Base-by-base conservation (phyloP, 2,329 filamentous ascomycete genomes). In the Pseudopithomyces maydicus region DNA sequence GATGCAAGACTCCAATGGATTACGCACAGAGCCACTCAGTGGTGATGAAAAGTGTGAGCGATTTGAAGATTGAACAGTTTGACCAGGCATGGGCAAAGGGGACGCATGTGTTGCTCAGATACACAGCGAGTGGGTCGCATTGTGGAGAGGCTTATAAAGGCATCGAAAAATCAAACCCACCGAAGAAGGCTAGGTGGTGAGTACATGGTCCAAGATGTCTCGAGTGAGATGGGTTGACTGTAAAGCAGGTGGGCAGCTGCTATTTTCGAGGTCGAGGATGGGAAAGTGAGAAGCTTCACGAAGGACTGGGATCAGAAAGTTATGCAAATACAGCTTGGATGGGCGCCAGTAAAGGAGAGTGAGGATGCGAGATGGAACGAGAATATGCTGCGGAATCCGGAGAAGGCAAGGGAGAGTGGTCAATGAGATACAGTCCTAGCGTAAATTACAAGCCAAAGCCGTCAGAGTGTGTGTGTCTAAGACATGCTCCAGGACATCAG, bases 111-210 rank as follows among this genome's bases (percentile, higher is more conserved):
- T 58, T 74, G 46, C 60, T 76, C 52, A 64, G 74, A 23, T 77
- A 77, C 53, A 73, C 70, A n/a, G 74, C 75, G 3, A 71, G 74
- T 49, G 76, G 75, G 7, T 72, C 65, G 45, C 74, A 77, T 51
- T 69, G 67, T 7, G 76, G 75, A 2, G 57, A 73, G 49, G 65
- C 71, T 15, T 73, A 78, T 45, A 69, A 73, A 49, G 75, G 74
- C 1, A 75, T 78, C 44, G 56, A 74, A 50, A 63, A 67, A 29
- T 71, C 63, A 15, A 66, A 69, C 1, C 69, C 64, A 17, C 57
- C 59, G n/a, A 60, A 53, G 33, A 70, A 73, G 57, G 75, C 75
- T 23, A 63, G 62, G 2, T 77, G 43, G 43, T 46, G 12, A 46
- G 43, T 33, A 7, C 3, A 12, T 17, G 3, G 23, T 19, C 3